A percentile compares a stretch with the other conserved stretches of the same genome.
These are phyloP conservation scores for Stevia rebaudiana DNA, from an alignment of 140 eudicot species.

Conservation along the genomic window DNA sequence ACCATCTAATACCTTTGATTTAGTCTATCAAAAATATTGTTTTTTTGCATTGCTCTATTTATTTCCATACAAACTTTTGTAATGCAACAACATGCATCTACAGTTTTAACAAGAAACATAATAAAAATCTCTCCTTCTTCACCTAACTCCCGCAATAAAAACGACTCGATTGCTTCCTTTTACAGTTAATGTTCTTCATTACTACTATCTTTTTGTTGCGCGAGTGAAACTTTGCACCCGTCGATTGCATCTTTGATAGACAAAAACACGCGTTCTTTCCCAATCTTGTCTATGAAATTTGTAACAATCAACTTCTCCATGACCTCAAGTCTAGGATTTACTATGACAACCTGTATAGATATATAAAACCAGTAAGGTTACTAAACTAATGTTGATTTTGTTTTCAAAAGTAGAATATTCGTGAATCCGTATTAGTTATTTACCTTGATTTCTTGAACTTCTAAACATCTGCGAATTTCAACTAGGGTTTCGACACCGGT, in stretches of 20 bases:
- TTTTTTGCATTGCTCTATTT: no score
- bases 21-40: no score
- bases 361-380: no score
- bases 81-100: no score
- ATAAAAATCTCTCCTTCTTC: no score
- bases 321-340: constrained; percentile 76
- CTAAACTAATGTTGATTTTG: not conserved
- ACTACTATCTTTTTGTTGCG: constrained; percentile 5
- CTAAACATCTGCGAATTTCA: constrained; percentile 51
- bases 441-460: constrained; percentile 56
- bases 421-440: not conserved
- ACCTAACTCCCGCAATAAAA: not conserved
- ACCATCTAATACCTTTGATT: no score
- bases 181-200: constrained; percentile 9
- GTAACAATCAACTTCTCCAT: constrained; percentile 71
- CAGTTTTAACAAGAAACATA: no score
- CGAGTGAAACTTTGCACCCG: constrained; percentile 46
- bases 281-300: constrained; percentile 58
- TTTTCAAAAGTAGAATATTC: not conserved
- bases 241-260: constrained; percentile 74
- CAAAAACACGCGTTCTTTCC: constrained; percentile 51
- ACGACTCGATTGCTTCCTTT: not conserved
- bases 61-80: no score
- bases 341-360: constrained; percentile 44
- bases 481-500: constrained; percentile 71